Conservation (phyloP, 495 filamentous ascomycete species). For the Hypoxylon cercidicola region DNA sequence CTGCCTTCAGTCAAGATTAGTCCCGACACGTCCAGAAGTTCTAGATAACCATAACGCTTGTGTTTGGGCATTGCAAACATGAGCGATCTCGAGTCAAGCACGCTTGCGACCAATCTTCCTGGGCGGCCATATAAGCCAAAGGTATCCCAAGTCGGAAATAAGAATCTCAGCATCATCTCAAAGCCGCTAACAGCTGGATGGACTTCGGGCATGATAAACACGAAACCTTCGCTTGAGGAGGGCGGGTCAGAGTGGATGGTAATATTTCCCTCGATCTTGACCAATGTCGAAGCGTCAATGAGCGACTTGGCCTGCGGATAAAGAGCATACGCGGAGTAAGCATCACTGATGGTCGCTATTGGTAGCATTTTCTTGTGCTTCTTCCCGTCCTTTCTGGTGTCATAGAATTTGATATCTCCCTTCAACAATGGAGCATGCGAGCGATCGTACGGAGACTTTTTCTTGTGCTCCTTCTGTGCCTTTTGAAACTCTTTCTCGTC, state of each 20-base stretch:
- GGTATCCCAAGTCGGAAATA: slow-evolving; percentile 94
- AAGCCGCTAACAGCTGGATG: slow-evolving; percentile 92
- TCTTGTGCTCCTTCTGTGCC: slow-evolving; percentile 83
- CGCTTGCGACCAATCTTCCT: slow-evolving; percentile 84
- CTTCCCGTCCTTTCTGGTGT: slow-evolving; percentile 72
- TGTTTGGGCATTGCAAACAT: slow-evolving; percentile 99
- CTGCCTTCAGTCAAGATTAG: slow-evolving; percentile 83
- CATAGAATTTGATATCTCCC: slow-evolving; percentile 94
- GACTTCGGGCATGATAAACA: slow-evolving; percentile 97
- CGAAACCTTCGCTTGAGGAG: slow-evolving; percentile 85
- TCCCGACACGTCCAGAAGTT: slow-evolving; percentile 82
- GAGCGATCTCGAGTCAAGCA: slow-evolving; percentile 83
- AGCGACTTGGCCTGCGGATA: slow-evolving; percentile 94
- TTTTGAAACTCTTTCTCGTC: slow-evolving; percentile 91
- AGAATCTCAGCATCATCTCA: slow-evolving; percentile 94
- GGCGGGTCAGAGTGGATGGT: slow-evolving; percentile 81
- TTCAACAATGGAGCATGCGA: slow-evolving; percentile 70
- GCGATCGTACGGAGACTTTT: slow-evolving; percentile 84
- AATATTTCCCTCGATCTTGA: slow-evolving; percentile 93
- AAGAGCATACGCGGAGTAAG: slow-evolving; percentile 92
- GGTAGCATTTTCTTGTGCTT: slow-evolving; percentile 92
- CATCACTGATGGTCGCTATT: slow-evolving; percentile 90
- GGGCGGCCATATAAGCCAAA: slow-evolving; percentile 94
- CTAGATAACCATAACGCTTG: slow-evolving; percentile 88
- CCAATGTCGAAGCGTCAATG: slow-evolving; percentile 91